Percentiles rank a stretch among this genome's conserved stretches.
These are phyloP conservation scores for Alternaria sp. DNA, from an alignment of 2,329 filamentous ascomycete species.

Conservation along the genomic window DNA sequence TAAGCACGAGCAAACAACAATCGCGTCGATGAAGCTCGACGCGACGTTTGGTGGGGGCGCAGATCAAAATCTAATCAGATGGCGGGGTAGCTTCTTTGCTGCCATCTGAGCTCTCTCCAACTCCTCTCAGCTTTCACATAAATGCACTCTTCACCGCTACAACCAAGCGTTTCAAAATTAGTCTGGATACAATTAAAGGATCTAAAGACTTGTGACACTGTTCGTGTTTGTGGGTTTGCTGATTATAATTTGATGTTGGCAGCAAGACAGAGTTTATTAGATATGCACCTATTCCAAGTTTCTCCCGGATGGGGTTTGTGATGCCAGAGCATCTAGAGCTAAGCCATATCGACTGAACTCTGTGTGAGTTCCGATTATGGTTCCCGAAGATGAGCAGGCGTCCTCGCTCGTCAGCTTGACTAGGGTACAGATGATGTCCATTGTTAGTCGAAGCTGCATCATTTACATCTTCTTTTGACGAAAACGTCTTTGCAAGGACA, in stretches of 20 bases:
- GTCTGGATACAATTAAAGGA: too few relatives aligned
- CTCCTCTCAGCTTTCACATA: not conserved
- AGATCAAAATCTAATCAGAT: conserved; percentile 16
- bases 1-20: not conserved
- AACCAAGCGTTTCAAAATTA: too few relatives aligned
- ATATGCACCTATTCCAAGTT: too few relatives aligned
- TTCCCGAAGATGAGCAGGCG: not conserved
- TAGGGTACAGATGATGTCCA: not conserved
- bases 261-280: too few relatives aligned
- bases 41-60: conserved; percentile 6
- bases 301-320: too few relatives aligned
- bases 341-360: not conserved
- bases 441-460: not conserved
- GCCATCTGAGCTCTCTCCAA: not conserved
- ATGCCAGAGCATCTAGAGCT: not conserved
- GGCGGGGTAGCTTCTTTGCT: conserved; percentile 6
- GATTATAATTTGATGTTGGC: too few relatives aligned
- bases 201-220: too few relatives aligned
- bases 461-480: not conserved
- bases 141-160: too few relatives aligned
- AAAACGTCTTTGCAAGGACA: not conserved
- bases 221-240: too few relatives aligned
- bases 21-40: not conserved
- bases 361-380: not conserved
- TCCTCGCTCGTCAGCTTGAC: not conserved